Percentiles rank a stretch among this genome's conserved stretches.
These are phyloP conservation scores for Myxozyma udenii DNA, from an alignment of 805 yeast species.

Conservation along the genomic window DNA sequence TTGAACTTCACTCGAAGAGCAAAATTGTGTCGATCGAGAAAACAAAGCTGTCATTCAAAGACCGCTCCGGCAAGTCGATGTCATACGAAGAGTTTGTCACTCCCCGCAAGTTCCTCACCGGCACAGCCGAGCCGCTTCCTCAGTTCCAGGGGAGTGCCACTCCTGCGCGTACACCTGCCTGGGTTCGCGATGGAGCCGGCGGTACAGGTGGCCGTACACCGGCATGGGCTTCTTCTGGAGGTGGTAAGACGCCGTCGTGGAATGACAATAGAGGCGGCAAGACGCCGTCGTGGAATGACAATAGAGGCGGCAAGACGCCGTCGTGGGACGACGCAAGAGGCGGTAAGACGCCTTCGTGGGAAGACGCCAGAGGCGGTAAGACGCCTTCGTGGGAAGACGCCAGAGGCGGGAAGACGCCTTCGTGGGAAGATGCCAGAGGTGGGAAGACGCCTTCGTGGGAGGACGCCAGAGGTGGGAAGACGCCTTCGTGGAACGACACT, in stretches of 20 bases:
- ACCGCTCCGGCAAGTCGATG: slow-evolving; percentile 55
- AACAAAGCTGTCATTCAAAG: slow-evolving; percentile 68
- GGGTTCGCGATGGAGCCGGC: slow-evolving; percentile 32
- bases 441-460: slow-evolving; percentile 54
- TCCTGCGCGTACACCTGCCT: slow-evolving; percentile 36
- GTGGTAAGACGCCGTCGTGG: slow-evolving; percentile 40
- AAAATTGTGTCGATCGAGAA: slow-evolving; percentile 84
- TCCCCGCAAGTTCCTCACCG: slow-evolving; percentile 33
- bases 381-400: slow-evolving; percentile 51
- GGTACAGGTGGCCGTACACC: slow-evolving; percentile 8
- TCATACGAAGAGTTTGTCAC: slow-evolving; percentile 79
- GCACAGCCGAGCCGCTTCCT: slow-evolving; percentile 30
- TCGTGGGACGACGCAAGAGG: slow-evolving; percentile 48
- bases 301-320: slow-evolving; percentile 49
- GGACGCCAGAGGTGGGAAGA: slow-evolving; percentile 44
- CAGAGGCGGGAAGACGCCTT: slow-evolving; percentile 50
- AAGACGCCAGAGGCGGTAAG: slow-evolving; percentile 41
- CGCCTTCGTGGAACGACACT: slow-evolving; percentile 48
- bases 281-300: slow-evolving; percentile 50
- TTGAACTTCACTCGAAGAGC: slow-evolving; percentile 88
- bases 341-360: slow-evolving; percentile 55
- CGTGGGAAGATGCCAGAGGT: slow-evolving; percentile 49
- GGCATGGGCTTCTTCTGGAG: slow-evolving; percentile 39
- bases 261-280: slow-evolving; percentile 41
- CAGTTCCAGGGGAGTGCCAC: slow-evolving; percentile 36